phyloP scores from a whole-genome alignment of 2,329 filamentous ascomycete species.

The Sclerotinia trifoliorum region DNA sequence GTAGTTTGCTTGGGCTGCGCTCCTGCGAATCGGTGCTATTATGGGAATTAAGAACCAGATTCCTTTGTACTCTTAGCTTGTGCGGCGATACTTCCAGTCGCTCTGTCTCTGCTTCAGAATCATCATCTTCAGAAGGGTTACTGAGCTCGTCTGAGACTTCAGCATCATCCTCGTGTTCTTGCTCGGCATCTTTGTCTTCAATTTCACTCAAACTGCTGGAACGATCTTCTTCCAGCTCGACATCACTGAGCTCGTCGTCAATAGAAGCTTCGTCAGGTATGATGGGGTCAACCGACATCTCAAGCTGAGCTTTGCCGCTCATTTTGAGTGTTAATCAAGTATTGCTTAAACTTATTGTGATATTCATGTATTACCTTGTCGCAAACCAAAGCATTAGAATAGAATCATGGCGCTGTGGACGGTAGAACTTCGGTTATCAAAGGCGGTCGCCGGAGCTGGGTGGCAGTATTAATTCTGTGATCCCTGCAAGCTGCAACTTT shows the following conservation, averaged over 20 bases:
- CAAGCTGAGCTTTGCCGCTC: conserved; percentile 37
- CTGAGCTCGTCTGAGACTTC: conserved; percentile 40
- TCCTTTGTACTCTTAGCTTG: conserved; percentile 57
- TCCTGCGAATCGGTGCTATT: conserved; percentile 56
- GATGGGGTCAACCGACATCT: conserved; percentile 33
- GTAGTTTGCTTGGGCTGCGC: conserved; percentile 75
- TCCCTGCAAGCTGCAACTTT: conserved; percentile 11
- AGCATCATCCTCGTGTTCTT: conserved; percentile 59
- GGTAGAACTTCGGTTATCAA: conserved; percentile 1
- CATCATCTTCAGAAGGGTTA: conserved; percentile 54
- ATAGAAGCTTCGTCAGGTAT: conserved; percentile 33
- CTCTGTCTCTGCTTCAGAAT: conserved; percentile 91
- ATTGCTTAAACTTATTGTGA: conserved; percentile 7
- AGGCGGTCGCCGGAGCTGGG: not conserved
- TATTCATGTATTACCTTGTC: not conserved
- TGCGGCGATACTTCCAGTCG: conserved; percentile 86
- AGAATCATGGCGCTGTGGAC: not conserved
- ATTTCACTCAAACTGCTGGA: conserved; percentile 94
- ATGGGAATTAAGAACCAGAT: conserved; percentile 59
- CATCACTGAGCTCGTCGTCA: conserved; percentile 38
- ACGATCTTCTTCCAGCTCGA: conserved; percentile 59
- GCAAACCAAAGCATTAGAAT: conserved; percentile 12
- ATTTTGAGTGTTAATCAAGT: conserved; percentile 31
- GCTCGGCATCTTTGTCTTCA: conserved; percentile 67
- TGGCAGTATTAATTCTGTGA: not conserved